A percentile compares a stretch with the other conserved stretches of the same genome.
These are phyloP conservation scores for Phytophthora parvispora DNA, from an alignment of 352 stramenopile genomes.

Conservation along the genomic window DNA sequence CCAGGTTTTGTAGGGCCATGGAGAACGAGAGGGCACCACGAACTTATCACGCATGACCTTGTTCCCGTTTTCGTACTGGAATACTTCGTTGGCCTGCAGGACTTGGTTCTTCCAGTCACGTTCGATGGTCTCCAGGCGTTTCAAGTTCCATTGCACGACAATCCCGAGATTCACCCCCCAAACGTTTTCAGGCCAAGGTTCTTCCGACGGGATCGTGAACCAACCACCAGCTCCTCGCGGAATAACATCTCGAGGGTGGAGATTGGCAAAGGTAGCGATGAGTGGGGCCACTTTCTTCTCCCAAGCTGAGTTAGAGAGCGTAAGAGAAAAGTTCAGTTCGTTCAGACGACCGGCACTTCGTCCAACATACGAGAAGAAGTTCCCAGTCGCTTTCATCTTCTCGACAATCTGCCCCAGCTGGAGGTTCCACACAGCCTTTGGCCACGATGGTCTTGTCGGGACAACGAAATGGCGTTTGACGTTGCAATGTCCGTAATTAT, in stretches of 20 bases:
- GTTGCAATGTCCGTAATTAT: slow-evolving; percentile 22
- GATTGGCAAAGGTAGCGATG: slow-evolving; percentile 25
- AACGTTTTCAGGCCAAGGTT: slow-evolving; percentile 34
- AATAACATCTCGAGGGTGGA: slow-evolving; percentile 29
- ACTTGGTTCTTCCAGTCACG: slow-evolving; percentile 34
- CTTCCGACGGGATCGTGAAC: slow-evolving; percentile 25
- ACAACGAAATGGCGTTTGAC: slow-evolving; percentile 29
- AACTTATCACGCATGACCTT: slow-evolving; percentile 31
- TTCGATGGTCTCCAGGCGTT: slow-evolving; percentile 27
- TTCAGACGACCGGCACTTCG: slow-evolving; percentile 23
- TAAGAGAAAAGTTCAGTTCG: slow-evolving; percentile 21
- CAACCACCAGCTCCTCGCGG: slow-evolving; percentile 5
- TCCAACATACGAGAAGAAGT: slow-evolving; percentile 27
- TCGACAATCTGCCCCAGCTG: slow-evolving; percentile 33
- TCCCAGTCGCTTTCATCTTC: slow-evolving; percentile 29
- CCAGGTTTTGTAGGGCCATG: slow-evolving; percentile 37
- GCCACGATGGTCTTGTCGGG: slow-evolving; percentile 18
- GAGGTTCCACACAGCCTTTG: slow-evolving; percentile 24
- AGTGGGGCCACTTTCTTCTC: slow-evolving; percentile 33
- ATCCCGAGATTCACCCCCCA: slow-evolving; percentile 35
- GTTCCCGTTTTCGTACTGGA: slow-evolving; percentile 34
- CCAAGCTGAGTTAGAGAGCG: slow-evolving; percentile 26
- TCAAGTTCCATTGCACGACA: slow-evolving; percentile 37
- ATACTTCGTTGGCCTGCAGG: slow-evolving; percentile 27
- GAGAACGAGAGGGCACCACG: slow-evolving; percentile 31